Evolutionary conservation across 306 rosid genomes (phyloP).

Genomic region (Quercus gilva): DNA sequence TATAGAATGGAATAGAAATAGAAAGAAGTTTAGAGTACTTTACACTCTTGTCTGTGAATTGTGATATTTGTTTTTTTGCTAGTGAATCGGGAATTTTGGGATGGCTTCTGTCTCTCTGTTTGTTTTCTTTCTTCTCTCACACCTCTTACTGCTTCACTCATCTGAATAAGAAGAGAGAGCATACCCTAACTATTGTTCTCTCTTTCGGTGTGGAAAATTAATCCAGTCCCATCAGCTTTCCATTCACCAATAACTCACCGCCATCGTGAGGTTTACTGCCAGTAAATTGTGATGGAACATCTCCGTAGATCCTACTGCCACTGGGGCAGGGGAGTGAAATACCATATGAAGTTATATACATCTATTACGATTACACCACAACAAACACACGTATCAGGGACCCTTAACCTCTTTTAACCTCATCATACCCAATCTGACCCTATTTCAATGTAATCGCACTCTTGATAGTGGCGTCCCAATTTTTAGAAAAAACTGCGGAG

Average conservation of each 20-base stretch:
- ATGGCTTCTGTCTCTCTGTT: conserved; percentile 11
- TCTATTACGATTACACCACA: not conserved
- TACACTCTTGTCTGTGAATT: too few species aligned
- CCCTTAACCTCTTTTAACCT: not conserved
- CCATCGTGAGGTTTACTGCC: conserved; percentile 25
- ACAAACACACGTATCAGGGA: too few species aligned
- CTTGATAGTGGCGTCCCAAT: not conserved
- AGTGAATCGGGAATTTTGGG: not conserved
- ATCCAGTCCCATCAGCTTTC: conserved; percentile 20
- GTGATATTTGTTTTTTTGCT: not conserved
- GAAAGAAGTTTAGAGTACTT: too few species aligned
- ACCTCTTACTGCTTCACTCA: not conserved
- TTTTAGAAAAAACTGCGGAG: not conserved
- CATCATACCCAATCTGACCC: fast-evolving
- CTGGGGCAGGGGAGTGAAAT: conserved; percentile 6
- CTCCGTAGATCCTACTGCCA: conserved; percentile 6
- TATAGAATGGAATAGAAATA: too few species aligned
- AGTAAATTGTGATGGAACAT: conserved; percentile 16
- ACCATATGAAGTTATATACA: not conserved
- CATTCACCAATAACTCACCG: conserved; percentile 14
- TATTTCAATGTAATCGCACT: conserved; percentile 18
- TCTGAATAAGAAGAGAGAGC: not conserved
- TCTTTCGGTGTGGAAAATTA: conserved; percentile 28
- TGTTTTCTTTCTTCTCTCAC: conserved; percentile 11
- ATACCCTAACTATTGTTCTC: conserved; percentile 13